Percentiles rank a stretch among this genome's conserved stretches.
These are phyloP conservation scores for Zygosaccharomyces pseudorouxii DNA, from an alignment of 805 yeast genomes.

Conservation along the genomic window DNA sequence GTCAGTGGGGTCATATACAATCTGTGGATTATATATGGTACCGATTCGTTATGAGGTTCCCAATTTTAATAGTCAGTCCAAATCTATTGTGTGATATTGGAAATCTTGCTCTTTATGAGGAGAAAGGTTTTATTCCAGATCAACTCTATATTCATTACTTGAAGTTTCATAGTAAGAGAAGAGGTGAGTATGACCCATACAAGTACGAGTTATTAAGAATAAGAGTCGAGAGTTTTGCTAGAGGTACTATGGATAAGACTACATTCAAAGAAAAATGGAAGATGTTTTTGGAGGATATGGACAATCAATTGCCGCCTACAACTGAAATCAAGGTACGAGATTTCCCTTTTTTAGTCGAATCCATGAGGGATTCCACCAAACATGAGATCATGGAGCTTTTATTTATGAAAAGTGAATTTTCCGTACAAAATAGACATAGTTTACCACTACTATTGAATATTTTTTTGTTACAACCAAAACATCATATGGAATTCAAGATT, in stretches of 20 bases:
- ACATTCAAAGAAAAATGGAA: constrained; percentile 33
- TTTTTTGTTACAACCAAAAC: constrained; percentile 19
- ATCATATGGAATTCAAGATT: constrained; percentile 7
- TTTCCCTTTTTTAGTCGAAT: constrained; percentile 24
- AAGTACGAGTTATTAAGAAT: constrained; percentile 23
- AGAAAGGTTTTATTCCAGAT: constrained; percentile 23
- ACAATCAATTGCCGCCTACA: constrained; percentile 15
- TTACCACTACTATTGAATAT: constrained; percentile 26
- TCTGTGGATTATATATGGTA: constrained; percentile 30
- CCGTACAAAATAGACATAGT: constrained; percentile 21
- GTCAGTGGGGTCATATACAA: constrained; percentile 27
- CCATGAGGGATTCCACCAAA: constrained; percentile 11
- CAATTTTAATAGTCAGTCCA: constrained; percentile 22
- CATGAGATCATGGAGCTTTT: constrained; percentile 15
- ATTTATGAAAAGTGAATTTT: constrained; percentile 18
- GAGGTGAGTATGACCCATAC: constrained; percentile 5
- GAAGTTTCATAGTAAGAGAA: constrained; percentile 3
- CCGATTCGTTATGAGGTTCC: constrained; percentile 22
- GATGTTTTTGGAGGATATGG: constrained; percentile 30
- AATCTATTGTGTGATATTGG: constrained; percentile 25
- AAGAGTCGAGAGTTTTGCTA: constrained; percentile 32
- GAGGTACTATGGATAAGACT: constrained; percentile 16
- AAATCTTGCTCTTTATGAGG: constrained; percentile 23
- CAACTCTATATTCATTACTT: constrained; percentile 23
- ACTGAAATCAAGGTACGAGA: constrained; percentile 21